phyloP scores from a whole-genome alignment of 2,329 filamentous ascomycete genomes.

The Pseudocercospora cruenta region DNA sequence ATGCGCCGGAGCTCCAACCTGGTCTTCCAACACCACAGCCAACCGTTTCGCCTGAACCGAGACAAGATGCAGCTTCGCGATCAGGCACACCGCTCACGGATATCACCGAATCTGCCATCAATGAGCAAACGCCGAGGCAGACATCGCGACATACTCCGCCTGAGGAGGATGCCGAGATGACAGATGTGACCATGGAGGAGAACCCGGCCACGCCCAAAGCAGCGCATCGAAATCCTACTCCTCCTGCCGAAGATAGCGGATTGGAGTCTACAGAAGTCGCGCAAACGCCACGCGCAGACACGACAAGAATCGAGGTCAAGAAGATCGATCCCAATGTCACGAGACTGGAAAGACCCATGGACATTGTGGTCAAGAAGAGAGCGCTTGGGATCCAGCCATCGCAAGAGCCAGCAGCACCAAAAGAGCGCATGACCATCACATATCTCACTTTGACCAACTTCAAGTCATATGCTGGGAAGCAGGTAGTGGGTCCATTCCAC shows the following conservation, averaged over 20 bases:
- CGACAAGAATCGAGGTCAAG: conserved; percentile 55
- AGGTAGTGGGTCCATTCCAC: conserved; percentile 96
- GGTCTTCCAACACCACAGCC: conserved; percentile 56
- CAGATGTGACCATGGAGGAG: conserved; percentile 27
- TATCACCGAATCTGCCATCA: conserved; percentile 70
- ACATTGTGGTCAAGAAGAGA: conserved; percentile 87
- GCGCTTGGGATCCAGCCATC: conserved; percentile 64
- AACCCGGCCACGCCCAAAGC: conserved; percentile 20
- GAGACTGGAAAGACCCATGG: conserved; percentile 84
- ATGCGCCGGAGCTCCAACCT: conserved; percentile 38
- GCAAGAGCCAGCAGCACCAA: conserved; percentile 77
- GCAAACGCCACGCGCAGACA: conserved; percentile 17
- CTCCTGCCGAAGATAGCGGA: conserved; percentile 20
- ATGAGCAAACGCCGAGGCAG: conserved; percentile 58
- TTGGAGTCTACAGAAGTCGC: conserved; percentile 26
- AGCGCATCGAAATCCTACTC: conserved; percentile 11
- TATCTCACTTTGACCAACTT: conserved; percentile 94
- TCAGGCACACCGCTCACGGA: conserved; percentile 68
- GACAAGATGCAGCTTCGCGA: conserved; percentile 39
- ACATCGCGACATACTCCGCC: conserved; percentile 23
- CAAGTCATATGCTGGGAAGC: conserved; percentile 95
- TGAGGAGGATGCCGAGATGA: conserved; percentile 25
- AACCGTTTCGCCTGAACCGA: conserved; percentile 42
- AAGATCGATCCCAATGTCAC: conserved; percentile 77
- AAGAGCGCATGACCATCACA: conserved; percentile 87